A percentile compares a stretch with the other conserved stretches of the same genome.
These are phyloP conservation scores for Pezicula rhizophila DNA, from an alignment of 2,329 filamentous ascomycete genomes.

Conservation along the genomic window DNA sequence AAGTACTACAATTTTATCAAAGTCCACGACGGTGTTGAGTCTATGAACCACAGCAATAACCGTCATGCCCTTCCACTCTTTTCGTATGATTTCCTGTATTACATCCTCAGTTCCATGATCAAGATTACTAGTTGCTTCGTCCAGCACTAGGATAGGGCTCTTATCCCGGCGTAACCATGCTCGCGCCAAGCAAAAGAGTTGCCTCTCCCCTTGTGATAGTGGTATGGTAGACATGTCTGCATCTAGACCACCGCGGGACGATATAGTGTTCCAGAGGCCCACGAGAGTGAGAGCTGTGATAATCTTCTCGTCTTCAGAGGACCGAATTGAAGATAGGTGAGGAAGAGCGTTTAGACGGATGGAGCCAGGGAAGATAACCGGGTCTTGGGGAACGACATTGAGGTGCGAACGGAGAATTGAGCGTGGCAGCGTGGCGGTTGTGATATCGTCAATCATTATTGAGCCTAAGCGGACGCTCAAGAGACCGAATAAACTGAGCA, in stretches of 20 bases:
- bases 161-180: conserved; percentile 31
- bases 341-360: conserved; percentile 17
- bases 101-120: conserved; percentile 50
- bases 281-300: background rate
- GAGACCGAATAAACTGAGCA: no score
- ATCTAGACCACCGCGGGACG: conserved; percentile 26
- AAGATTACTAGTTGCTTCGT: conserved; percentile 42
- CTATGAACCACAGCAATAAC: conserved; percentile 35
- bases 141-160: conserved; percentile 58
- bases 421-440: no score
- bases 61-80: conserved; percentile 47
- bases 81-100: conserved; percentile 48
- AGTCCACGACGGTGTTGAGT: conserved; percentile 39
- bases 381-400: no score
- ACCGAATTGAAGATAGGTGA: background rate
- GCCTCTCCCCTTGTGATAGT: conserved; percentile 13
- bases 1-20: conserved; percentile 43
- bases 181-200: conserved; percentile 31
- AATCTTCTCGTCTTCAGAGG: background rate
- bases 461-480: no score
- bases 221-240: background rate
- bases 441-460: no score
- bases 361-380: conserved; percentile 19
- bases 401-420: no score
- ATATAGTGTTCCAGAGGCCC: background rate